Base-by-base conservation (phyloP, 495 filamentous ascomycete species). In the Daldinia caldariorum region DNA sequence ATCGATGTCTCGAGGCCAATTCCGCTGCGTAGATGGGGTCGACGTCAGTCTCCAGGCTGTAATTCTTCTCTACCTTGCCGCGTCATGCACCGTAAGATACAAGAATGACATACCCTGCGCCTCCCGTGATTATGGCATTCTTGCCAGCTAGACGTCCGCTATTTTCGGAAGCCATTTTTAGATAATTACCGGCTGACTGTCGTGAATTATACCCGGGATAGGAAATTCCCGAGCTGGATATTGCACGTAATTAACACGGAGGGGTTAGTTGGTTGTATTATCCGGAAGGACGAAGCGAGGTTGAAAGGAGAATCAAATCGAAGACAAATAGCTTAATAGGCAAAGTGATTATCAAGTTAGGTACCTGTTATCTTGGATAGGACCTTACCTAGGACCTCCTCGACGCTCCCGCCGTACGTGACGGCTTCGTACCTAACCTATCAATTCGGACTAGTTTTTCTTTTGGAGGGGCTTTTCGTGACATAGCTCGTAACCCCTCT, bases 1-100 rank as follows among this genome's bases (percentile, higher is more conserved):
- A 98, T 93, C 51, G 87, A 87, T 9, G 95, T 98, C 80, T 99
- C 94, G 43, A 99, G 91, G 63, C 95, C 95, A 69, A 99, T 99
- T 64, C 95, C 95, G 63, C 94, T 97, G 66, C 26, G 10, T 4
- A 59, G 9, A 37, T 56, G 38, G 45, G 29, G 20, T 63, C 16
- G 69, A 64, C 45, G 57, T 72, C 49, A 65, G 55, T 2, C 14
- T 58, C 68, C 20, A 16, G n/a, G 0, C 6, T 18, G n/a, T 45
- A 26, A 5, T 35, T 56, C 41, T 3, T 26, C 26, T 26, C 26
- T 26, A 26, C 26, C 26, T 2, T 45, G 16, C 34, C 9, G 34
- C 9, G 34, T 10, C 20, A 47, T 4, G 43, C 9, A 22, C 10
- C 26, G 26, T 26, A 26, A 26, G 43, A 47, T 47, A 22, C 26